Evolutionary conservation across 2,329 filamentous ascomycete genomes (phyloP).

Genomic region (Furcasterigmium furcatum): DNA sequence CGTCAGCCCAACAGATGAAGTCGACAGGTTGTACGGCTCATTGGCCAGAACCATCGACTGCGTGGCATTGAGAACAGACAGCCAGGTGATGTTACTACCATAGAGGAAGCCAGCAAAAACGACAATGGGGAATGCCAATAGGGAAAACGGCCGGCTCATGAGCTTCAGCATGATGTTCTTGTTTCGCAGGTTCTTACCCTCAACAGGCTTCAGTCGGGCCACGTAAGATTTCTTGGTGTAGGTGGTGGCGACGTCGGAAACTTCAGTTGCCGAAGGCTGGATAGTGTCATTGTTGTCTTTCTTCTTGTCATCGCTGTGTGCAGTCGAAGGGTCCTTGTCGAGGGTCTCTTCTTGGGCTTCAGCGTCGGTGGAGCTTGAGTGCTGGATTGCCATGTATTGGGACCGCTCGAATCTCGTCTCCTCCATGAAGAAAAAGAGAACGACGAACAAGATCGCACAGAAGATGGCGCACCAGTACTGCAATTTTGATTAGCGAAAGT

Average conservation of each 20-base stretch:
- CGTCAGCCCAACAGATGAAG: conserved; percentile 33
- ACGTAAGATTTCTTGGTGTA: not conserved
- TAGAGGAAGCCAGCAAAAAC: conserved; percentile 39
- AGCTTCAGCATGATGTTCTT: not conserved
- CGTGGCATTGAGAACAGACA: conserved; percentile 39
- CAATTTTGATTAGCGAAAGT: conserved; percentile 26
- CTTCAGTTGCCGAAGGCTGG: not conserved
- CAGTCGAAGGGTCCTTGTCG: not conserved
- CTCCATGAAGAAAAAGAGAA: conserved; percentile 49
- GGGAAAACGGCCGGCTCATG: not conserved
- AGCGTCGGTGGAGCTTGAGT: conserved; percentile 22
- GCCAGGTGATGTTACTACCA: conserved; percentile 37
- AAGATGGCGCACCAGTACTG: conserved; percentile 22
- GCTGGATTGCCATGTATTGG: conserved; percentile 37
- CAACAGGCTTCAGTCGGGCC: not conserved
- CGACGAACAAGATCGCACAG: conserved; percentile 20
- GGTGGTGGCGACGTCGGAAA: not conserved
- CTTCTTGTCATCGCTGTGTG: not conserved
- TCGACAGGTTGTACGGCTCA: conserved; percentile 31
- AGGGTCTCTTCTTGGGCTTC: not conserved
- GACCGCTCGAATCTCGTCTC: conserved; percentile 44
- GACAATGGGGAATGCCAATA: conserved; percentile 25
- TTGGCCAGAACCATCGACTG: conserved; percentile 34
- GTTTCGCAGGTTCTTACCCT: not conserved
- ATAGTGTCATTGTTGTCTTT: not conserved